phyloP scores from a whole-genome alignment of 306 rosid species.

The Gastrolobium villosum region DNA sequence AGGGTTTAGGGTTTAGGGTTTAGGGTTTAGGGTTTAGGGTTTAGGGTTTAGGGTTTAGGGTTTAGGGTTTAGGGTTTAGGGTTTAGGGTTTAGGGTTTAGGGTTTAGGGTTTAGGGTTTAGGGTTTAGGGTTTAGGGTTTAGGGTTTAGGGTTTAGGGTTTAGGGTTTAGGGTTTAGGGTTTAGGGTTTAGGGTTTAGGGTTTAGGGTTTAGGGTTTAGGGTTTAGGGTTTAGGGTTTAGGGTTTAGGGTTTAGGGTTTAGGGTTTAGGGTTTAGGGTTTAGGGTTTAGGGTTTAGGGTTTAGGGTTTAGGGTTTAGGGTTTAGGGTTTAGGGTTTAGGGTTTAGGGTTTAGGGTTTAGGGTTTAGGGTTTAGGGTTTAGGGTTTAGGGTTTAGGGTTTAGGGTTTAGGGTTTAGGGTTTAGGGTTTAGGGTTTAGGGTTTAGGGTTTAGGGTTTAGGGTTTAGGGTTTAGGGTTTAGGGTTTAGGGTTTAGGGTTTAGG shows the following conservation, averaged over 20 bases:
- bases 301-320: no score
- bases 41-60: not conserved
- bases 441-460: not conserved
- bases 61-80: not conserved
- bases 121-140: constrained; percentile 13
- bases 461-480: not conserved
- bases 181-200: no score
- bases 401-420: not conserved
- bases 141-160: constrained; percentile 1
- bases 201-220: not conserved
- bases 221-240: not conserved
- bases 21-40: not conserved
- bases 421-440: not conserved
- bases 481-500: not conserved
- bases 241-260: not conserved
- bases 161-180: not conserved
- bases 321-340: no score
- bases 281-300: no score
- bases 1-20: not conserved
- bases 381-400: no score
- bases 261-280: constrained; percentile 4
- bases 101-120: not conserved
- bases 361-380: no score
- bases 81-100: not conserved
- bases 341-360: no score